Base-by-base conservation (phyloP, 306 rosid species). In the Casuarina cunninghamiana region DNA sequence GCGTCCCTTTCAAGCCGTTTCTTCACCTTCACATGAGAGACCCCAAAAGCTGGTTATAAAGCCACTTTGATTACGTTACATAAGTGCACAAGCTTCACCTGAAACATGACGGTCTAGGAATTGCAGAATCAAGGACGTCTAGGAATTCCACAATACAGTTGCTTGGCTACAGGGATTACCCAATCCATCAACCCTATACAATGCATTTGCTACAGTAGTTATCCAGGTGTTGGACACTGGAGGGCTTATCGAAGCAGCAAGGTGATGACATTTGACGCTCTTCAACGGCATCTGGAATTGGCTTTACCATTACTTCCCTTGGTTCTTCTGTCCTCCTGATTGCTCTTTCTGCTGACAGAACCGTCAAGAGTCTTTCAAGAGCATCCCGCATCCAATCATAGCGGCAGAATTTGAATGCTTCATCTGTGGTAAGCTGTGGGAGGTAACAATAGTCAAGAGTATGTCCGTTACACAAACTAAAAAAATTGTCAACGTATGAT, bases 341-440 rank as follows among this genome's bases (percentile, higher is more conserved):
- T 42, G 67, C 61, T n/a, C 15, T 53, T 60, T 35, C 74, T 16
- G 55, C 69, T 41, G 80, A 51, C 17, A 66, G 75, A 8, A 55
- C 21, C 66, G 55, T 42, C 72, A 73, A n/a, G 57, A 82, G 38
- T 38, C 43, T 78, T 21, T 35, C 17, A 39, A 82, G 82, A 12
- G 86, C 86, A 48, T 82, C 86, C 61, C 74, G 74, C 86, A 82
- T 82, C 86, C 86, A 82, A 44, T 82, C 86, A 46, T 82, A 82
- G 39, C 86, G 72, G 57, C 86, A 82, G 54, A 44, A 69, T 58
- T 55, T 78, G 74, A 43, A 82, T 67, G 86, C 82, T 46, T 82
- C 79, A 44, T 82, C 86, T 69, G 11, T 53, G 44, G 72, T 60
- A 53, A 82, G 76, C 86, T 82, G 80, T 17, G 51, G 43, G 42